A percentile compares a stretch with the other conserved stretches of the same genome.
Conservation (phyloP, 495 filamentous ascomycete genomes). For the Neurospora sp. region DNA sequence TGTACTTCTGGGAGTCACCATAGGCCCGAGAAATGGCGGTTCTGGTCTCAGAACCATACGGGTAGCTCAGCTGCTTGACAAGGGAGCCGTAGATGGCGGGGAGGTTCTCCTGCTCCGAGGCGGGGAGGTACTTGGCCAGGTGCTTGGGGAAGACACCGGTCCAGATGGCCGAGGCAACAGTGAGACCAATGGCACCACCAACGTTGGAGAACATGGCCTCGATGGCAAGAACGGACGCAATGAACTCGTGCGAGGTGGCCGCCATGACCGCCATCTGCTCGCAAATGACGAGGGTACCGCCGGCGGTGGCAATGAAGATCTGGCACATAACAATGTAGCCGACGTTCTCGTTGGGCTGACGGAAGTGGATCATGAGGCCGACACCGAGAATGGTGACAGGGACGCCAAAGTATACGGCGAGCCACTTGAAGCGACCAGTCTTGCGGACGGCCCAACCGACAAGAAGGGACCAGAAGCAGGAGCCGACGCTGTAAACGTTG, state of each 20-base stretch:
- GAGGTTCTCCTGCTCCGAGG: conserved; percentile 34
- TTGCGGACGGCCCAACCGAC: conserved; percentile 50
- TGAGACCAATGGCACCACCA: conserved; percentile 54
- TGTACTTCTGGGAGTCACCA: conserved; percentile 42
- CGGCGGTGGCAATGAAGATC: conserved; percentile 66
- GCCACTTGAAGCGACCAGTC: conserved; percentile 49
- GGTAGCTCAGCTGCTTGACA: conserved; percentile 41
- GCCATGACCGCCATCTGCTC: conserved; percentile 62
- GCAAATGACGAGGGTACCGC: conserved; percentile 47
- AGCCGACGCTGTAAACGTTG: conserved; percentile 61
- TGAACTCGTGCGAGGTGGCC: conserved; percentile 50
- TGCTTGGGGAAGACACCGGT: conserved; percentile 45
- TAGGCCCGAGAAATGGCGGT: conserved; percentile 48
- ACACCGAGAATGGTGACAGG: conserved; percentile 54
- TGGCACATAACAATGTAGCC: conserved; percentile 69
- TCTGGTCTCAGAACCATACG: conserved; percentile 37
- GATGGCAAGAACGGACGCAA: conserved; percentile 57
- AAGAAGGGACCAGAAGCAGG: conserved; percentile 49
- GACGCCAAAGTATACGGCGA: conserved; percentile 51
- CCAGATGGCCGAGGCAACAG: conserved; percentile 59
- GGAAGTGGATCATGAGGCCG: conserved; percentile 66
- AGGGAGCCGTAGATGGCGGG: conserved; percentile 44
- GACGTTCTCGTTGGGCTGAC: conserved; percentile 38
- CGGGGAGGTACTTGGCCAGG: conserved; percentile 48
- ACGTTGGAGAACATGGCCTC: conserved; percentile 50